These are phyloP conservation scores for Plectranthus barbatus DNA, from an alignment of 257 asterid species.

Conservation along the genomic window DNA sequence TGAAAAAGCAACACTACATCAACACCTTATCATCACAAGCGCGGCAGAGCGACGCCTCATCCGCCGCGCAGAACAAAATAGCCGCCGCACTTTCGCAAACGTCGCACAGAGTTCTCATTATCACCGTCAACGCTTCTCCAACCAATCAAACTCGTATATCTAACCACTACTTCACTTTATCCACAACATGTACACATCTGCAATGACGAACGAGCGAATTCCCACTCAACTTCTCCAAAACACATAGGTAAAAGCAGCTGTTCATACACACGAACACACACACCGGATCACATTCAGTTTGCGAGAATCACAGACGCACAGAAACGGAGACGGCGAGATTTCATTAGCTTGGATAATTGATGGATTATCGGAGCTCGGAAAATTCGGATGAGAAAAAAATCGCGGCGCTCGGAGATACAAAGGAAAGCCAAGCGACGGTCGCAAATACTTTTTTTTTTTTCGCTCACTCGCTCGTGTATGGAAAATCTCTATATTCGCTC, in stretches of 20 bases:
- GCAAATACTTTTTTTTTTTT: constrained; percentile 2
- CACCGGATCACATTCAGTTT: constrained; percentile 6
- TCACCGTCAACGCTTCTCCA: constrained; percentile 1
- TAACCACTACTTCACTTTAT: not conserved
- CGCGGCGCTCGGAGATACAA: constrained; percentile 8
- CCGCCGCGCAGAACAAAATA: constrained; percentile 87
- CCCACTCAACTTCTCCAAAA: not conserved
- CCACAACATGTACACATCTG: not conserved
- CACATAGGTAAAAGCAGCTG: not conserved
- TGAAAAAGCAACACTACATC: not conserved
- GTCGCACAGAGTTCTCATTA: constrained; percentile 90
- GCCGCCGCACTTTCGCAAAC: constrained; percentile 95
- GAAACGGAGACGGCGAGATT: not conserved
- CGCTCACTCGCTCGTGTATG: constrained; percentile 3
- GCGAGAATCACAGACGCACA: not conserved
- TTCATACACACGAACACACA: not conserved
- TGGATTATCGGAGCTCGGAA: constrained; percentile 18
- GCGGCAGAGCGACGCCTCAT: constrained; percentile 90
- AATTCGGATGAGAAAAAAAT: constrained; percentile 11
- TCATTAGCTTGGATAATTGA: not conserved
- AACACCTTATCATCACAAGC: constrained; percentile 82
- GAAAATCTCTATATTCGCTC: not conserved
- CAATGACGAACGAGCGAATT: not conserved
- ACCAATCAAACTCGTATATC: not conserved
- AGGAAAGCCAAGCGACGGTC: constrained; percentile 1